Evolutionary conservation across 345 rosid species (phyloP).

Genomic region (Xanthoceras sorbifolium): DNA sequence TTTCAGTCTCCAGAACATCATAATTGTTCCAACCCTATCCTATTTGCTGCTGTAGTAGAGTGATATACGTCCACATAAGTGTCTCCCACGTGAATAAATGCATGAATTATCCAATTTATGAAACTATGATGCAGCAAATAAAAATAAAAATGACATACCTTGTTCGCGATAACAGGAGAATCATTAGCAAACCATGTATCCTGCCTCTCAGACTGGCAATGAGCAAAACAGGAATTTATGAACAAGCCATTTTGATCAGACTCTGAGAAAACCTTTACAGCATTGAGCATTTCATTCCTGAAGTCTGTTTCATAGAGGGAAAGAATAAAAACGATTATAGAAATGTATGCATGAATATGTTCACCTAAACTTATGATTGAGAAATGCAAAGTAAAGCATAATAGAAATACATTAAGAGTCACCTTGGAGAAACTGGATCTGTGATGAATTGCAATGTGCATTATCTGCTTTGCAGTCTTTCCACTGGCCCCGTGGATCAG

Average conservation of each 20-base stretch:
- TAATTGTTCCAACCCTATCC: background rate
- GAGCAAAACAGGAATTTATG: slow-evolving; percentile 91
- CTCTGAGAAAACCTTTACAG: slow-evolving; percentile 46
- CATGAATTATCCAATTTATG: background rate
- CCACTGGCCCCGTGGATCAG: slow-evolving; percentile 81
- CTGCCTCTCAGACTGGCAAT: slow-evolving; percentile 85
- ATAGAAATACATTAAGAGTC: background rate
- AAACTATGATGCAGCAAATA: slow-evolving; percentile 10
- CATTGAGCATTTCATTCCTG: slow-evolving; percentile 69
- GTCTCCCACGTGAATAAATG: slow-evolving; percentile 13
- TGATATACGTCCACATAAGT: background rate
- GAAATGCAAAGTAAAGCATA: slow-evolving; percentile 1
- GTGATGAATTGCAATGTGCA: slow-evolving; percentile 60
- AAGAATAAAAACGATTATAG: slow-evolving; percentile 19
- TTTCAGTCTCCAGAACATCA: background rate
- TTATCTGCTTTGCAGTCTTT: slow-evolving; percentile 58
- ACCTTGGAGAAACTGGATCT: slow-evolving; percentile 77
- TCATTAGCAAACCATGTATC: slow-evolving; percentile 84
- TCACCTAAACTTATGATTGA: background rate
- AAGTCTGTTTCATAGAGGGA: slow-evolving; percentile 50
- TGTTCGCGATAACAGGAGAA: slow-evolving; percentile 62
- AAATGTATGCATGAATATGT: background rate
- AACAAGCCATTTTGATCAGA: slow-evolving; percentile 67
- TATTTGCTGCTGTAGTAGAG: background rate
- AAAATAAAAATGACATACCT: slow-evolving; percentile 41